Percentiles rank a stretch among this genome's conserved stretches.
phyloP scores from a whole-genome alignment of 352 stramenopile genomes.

The Thraustochytrium sp. region DNA sequence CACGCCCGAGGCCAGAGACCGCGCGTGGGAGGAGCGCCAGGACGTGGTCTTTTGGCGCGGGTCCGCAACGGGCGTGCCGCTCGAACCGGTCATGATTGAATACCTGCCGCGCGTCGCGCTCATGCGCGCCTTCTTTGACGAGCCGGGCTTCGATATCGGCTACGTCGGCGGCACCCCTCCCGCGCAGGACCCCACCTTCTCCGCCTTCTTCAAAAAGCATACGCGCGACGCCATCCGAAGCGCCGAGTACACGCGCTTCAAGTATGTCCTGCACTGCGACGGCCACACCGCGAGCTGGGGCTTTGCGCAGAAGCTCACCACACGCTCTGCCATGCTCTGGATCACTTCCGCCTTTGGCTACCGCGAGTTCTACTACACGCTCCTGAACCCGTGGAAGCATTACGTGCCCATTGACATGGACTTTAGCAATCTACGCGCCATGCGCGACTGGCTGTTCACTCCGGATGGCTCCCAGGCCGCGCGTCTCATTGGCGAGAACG shows the following conservation, averaged over 20 bases:
- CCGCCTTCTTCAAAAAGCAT: not conserved
- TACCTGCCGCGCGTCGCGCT: conserved; percentile 27
- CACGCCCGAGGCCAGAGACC: not conserved
- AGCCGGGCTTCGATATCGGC: conserved; percentile 1
- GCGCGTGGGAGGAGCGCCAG: not conserved
- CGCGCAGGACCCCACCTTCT: not conserved
- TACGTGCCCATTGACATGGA: not conserved
- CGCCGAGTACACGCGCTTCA: not conserved
- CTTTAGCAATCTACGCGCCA: not conserved
- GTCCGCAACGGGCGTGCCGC: conserved; percentile 17
- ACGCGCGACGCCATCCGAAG: not conserved
- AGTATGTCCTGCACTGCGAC: conserved; percentile 32
- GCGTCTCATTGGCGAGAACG: not conserved
- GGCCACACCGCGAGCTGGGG: conserved; percentile 35
- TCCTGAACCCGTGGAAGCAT: conserved; percentile 13
- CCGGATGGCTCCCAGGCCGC: not conserved
- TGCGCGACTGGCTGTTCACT: conserved; percentile 1
- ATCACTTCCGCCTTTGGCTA: not conserved
- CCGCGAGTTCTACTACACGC: conserved; percentile 38
- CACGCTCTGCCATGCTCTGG: not conserved
- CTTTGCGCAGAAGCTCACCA: conserved; percentile 11
- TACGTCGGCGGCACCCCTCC: not conserved
- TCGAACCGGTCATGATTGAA: not conserved
- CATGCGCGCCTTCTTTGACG: not conserved
- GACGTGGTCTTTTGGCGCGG: conserved; percentile 11